Evolutionary conservation across 257 asterid species (phyloP).

Genomic region (Ophiorrhiza pumila): DNA sequence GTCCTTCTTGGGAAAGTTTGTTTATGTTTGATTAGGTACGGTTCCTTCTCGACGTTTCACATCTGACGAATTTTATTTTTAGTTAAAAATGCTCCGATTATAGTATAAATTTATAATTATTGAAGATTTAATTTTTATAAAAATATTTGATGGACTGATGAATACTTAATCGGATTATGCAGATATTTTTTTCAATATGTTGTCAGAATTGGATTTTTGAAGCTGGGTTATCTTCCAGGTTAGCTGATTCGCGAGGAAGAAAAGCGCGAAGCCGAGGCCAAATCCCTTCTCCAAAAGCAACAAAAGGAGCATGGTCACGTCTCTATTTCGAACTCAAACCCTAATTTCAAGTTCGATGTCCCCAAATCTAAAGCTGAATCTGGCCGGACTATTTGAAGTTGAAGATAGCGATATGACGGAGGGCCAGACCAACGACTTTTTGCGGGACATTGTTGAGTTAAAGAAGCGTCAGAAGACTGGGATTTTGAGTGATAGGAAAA

Average conservation of each 20-base stretch:
- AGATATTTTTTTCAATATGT: too few species aligned
- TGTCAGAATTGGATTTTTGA: too few species aligned
- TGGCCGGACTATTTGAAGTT: slow-evolving; percentile 75
- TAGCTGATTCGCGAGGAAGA: slow-evolving; percentile 95
- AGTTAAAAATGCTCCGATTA: too few species aligned
- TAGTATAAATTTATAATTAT: too few species aligned
- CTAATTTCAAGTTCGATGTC: slow-evolving; percentile 44
- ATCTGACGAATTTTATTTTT: too few species aligned
- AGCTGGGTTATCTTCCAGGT: too few species aligned
- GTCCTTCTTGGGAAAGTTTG: too few species aligned
- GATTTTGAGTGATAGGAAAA: slow-evolving; percentile 68
- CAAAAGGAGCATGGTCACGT: slow-evolving; percentile 16
- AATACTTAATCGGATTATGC: too few species aligned
- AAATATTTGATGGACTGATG: too few species aligned
- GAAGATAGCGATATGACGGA: slow-evolving; percentile 95
- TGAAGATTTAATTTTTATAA: too few species aligned
- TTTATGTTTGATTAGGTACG: too few species aligned
- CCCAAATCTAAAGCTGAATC: slow-evolving; percentile 56
- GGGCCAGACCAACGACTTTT: slow-evolving; percentile 90
- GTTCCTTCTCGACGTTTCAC: too few species aligned
- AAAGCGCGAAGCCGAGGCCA: slow-evolving; percentile 75
- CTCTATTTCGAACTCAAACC: slow-evolving; percentile 33
- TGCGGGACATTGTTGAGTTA: slow-evolving; percentile 84
- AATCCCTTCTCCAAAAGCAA: slow-evolving; percentile 61
- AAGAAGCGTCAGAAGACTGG: slow-evolving; percentile 92